phyloP scores from a whole-genome alignment of 2,329 filamentous ascomycete species.

The Zymoseptoria tritici region DNA sequence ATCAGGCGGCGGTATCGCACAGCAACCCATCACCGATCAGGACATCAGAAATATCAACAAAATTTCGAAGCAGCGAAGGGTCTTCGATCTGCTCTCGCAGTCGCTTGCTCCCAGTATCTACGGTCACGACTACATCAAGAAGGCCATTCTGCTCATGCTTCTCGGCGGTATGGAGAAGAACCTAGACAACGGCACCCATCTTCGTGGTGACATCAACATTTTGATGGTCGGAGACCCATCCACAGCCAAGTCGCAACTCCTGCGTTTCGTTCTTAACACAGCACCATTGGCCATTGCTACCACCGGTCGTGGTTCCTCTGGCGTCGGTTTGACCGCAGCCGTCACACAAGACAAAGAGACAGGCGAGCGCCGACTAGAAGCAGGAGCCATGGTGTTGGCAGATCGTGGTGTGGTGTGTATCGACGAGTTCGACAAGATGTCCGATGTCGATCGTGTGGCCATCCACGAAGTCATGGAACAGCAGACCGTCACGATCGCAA shows the following conservation, averaged over 20 bases:
- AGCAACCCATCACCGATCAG: slow-evolving; percentile 86
- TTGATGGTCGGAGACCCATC: slow-evolving; percentile 98
- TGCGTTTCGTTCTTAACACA: slow-evolving; percentile 95
- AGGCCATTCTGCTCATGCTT: slow-evolving; percentile 90
- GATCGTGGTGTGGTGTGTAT: slow-evolving; percentile 98
- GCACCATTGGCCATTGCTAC: slow-evolving; percentile 94
- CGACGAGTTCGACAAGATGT: slow-evolving; percentile 99
- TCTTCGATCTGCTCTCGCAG: slow-evolving; percentile 88
- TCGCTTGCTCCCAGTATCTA: slow-evolving; percentile 95
- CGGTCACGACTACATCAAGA: slow-evolving; percentile 96
- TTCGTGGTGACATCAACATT: slow-evolving; percentile 98
- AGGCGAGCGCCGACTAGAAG: slow-evolving; percentile 86
- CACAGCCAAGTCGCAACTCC: slow-evolving; percentile 94
- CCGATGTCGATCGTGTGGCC: slow-evolving; percentile 90
- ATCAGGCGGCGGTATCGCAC: slow-evolving; percentile 86
- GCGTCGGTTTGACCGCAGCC: slow-evolving; percentile 93
- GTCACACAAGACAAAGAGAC: slow-evolving; percentile 97
- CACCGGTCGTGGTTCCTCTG: slow-evolving; percentile 87
- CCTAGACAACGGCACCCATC: slow-evolving; percentile 91
- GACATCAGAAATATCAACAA: slow-evolving; percentile 99
- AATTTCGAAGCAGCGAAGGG: slow-evolving; percentile 84
- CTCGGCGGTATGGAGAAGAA: slow-evolving; percentile 98
- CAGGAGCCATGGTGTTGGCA: slow-evolving; percentile 96
- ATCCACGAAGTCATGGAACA: slow-evolving; percentile 99
- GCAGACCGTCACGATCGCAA: slow-evolving; percentile 97